Evolutionary conservation across 805 yeast species (phyloP), one percentile per base, ranked within the genome.

Genomic region (Candida hispaniensis): DNA sequence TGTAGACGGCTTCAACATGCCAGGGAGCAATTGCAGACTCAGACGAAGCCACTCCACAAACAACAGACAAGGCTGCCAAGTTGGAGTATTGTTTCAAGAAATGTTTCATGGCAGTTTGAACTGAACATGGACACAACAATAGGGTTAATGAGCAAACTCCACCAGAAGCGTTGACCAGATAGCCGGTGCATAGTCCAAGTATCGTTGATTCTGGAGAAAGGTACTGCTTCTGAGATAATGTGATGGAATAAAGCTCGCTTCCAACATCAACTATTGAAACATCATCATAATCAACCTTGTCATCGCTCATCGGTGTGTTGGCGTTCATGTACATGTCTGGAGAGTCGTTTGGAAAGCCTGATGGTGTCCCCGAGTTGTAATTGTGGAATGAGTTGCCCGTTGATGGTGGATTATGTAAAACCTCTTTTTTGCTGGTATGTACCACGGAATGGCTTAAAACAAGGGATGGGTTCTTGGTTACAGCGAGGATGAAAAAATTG

Each of bases 1-100:
- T 58, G 11, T 44, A 49, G 0, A 51, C 56, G 3, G 60, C 63
- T 24, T 44, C 49, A 4, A 59, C 48, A 40, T 61, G 65, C 64
- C 64, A 59, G 2, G 66, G 66, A 14, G 52, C 27, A 3, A 59
- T 43, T 1, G 55, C 48, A 11, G 44, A 43, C 19, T 47, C 41
- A 0, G 47, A 38, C 15, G 48, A 43, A 8, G 44, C 28, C 4
- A 60, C 59, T 2, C 65, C 65, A 1, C 50, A 43, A 24, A 44
- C 39, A 19, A 53, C 56, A 3, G 59, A 55, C 17, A 55, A 41
- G 5, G 59, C 45, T 3, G 61, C 61, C 14, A 60, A 45, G 2
- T 54, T 48, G 5, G 64, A 47, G 43, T 49, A 60, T 41, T 61
- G 64, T 8, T 49, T 47, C 18, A 60, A 32, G 4, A 60, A 40